Percentiles rank a stretch among this genome's conserved stretches.
These are phyloP conservation scores for Saccharomyces mikatae DNA, from an alignment of 805 yeast genomes.

Conservation along the genomic window DNA sequence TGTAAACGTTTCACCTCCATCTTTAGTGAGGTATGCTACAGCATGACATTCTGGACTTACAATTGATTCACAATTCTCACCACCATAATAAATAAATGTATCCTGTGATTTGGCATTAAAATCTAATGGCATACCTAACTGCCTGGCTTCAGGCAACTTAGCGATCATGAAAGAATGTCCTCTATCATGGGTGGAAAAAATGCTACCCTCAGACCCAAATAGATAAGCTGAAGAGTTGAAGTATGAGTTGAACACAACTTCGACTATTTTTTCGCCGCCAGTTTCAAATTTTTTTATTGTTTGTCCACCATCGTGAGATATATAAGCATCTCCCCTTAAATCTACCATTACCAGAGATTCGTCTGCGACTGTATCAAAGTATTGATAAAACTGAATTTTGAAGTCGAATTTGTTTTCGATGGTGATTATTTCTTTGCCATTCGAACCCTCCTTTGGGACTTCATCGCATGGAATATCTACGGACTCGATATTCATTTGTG, in stretches of 20 bases:
- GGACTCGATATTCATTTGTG: slow-evolving; percentile 19
- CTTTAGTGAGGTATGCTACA: slow-evolving; percentile 52
- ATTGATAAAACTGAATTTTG: slow-evolving; percentile 45
- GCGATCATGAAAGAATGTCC: slow-evolving; percentile 48
- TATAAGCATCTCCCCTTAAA: slow-evolving; percentile 43
- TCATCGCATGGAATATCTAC: slow-evolving; percentile 24
- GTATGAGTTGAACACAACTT: slow-evolving; percentile 54
- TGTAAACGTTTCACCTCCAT: slow-evolving; percentile 60
- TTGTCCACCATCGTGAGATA: slow-evolving; percentile 67
- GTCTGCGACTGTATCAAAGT: slow-evolving; percentile 38
- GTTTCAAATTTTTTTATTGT: slow-evolving; percentile 36
- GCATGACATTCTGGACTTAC: slow-evolving; percentile 44
- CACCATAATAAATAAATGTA: slow-evolving; percentile 64
- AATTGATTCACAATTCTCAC: slow-evolving; percentile 45
- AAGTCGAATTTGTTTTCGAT: slow-evolving; percentile 43
- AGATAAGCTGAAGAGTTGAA: slow-evolving; percentile 27
- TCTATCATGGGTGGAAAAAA: slow-evolving; percentile 60
- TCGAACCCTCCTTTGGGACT: slow-evolving; percentile 1
- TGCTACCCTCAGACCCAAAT: slow-evolving; percentile 39
- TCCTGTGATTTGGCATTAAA: slow-evolving; percentile 53
- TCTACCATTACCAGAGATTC: slow-evolving; percentile 63
- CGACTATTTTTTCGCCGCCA: slow-evolving; percentile 36
- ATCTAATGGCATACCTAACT: slow-evolving; percentile 37
- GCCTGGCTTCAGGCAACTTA: slow-evolving; percentile 46
- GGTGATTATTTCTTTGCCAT: slow-evolving; percentile 30